Percentiles rank a stretch among this genome's conserved stretches.
Evolutionary conservation across 306 rosid genomes (phyloP).

Genomic region (Fagus sylvatica): DNA sequence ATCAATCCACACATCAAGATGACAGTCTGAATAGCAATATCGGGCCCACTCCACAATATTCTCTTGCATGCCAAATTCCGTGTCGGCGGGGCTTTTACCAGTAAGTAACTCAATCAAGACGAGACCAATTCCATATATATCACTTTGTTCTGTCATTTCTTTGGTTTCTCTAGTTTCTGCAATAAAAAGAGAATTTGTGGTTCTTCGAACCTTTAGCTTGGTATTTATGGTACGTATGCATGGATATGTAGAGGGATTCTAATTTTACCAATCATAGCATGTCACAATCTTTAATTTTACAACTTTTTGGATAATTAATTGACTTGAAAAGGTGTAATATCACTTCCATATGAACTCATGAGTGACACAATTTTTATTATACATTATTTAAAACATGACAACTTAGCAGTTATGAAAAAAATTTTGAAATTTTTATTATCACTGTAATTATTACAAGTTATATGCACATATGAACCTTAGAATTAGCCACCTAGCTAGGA

Average conservation of each 20-base stretch:
- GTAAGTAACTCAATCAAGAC: conserved; percentile 69
- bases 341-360: too few relatives aligned
- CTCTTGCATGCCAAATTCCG: conserved; percentile 44
- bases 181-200: neutral
- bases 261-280: neutral
- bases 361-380: too few relatives aligned
- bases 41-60: conserved; percentile 86
- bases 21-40: conserved; percentile 72
- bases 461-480: too few relatives aligned
- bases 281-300: neutral
- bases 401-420: too few relatives aligned
- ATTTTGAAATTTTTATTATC: too few relatives aligned
- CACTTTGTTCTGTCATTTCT: conserved; percentile 61
- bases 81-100: conserved; percentile 68
- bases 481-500: too few relatives aligned
- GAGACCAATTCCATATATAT: conserved; percentile 69
- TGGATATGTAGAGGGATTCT: neutral
- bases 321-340: too few relatives aligned
- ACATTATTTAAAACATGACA: too few relatives aligned
- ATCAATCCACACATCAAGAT: conserved; percentile 74
- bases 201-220: neutral
- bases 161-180: conserved; percentile 51
- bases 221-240: conserved; percentile 16
- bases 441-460: too few relatives aligned
- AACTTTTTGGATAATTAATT: too few relatives aligned